Base-by-base conservation (phyloP, 129 eudicot species). In the Erigeron canadensis region DNA sequence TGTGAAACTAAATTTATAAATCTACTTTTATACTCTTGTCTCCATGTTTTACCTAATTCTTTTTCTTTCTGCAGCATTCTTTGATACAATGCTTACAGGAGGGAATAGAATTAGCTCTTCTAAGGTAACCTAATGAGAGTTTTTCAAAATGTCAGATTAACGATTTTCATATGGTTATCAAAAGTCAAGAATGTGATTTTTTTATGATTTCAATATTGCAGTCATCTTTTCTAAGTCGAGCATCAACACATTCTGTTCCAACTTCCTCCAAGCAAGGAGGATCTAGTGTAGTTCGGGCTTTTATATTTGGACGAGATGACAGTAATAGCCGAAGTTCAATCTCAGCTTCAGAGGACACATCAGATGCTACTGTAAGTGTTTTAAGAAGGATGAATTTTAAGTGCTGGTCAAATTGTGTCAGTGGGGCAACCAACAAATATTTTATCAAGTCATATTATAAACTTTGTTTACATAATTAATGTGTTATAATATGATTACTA, bases 281-380 rank as follows among this genome's bases (percentile, higher is more conserved):
- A 67, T 56, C 89, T 44, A 75, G 70, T 57, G 68, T 67, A 45
- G 78, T 41, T 8, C 81, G 84, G 39, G 83, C 96, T 34, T 89
- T 71, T 61, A 82, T 92, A 58, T 92, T 92, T 76, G 98, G 96
- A 60, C 78, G 98, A 73, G 98, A 92, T 75, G 98, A 92, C 82
- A 89, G 98, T 60, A 92, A 86, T 64, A 92, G 96, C 77, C 85
- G 91, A 75, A 85, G 82, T 78, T 92, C 96, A 70, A 58, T 85
- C 2, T 81, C 85, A 11, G 13, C 76, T 51, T 75, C 89, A 65
- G 96, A 86, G 70, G 94, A 88, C 46, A 77, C 83, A n/a, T 71
- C 84, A 18, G 85, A 87, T 46, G 5, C 82, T 7, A 65, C 81
- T 12, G 91, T 85, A 80, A 87, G 91, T 81, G 48, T 65, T 69